Evolutionary conservation across 345 rosid genomes (phyloP).

Genomic region (Noccaea bulbosa): DNA sequence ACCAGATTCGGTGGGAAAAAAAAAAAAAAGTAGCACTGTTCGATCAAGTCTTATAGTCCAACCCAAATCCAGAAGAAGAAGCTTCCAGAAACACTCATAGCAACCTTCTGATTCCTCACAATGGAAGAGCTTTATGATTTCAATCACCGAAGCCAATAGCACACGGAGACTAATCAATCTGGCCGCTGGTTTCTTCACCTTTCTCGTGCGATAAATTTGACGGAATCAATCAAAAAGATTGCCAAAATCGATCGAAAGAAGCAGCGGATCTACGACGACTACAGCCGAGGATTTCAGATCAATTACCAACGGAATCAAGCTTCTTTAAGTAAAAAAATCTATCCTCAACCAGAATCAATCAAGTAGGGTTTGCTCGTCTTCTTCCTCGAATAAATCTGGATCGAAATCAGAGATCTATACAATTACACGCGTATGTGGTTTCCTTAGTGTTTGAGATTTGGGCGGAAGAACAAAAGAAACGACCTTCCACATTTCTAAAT

Average conservation of each 20-base stretch:
- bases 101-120: constrained; percentile 15
- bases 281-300: background rate
- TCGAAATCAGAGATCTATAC: constrained; percentile 33
- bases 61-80: background rate
- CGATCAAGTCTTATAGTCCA: constrained; percentile 18
- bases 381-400: constrained; percentile 26
- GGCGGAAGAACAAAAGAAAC: constrained; percentile 37
- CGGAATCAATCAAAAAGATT: background rate
- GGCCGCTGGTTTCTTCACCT: constrained; percentile 23
- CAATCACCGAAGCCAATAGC: background rate
- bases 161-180: background rate
- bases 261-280: constrained; percentile 2
- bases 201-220: background rate
- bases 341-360: constrained; percentile 21
- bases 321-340: constrained; percentile 1
- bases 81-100: constrained; percentile 22
- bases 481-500: background rate
- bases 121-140: background rate
- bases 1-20: constrained; percentile 4
- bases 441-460: constrained; percentile 35
- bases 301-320: constrained; percentile 19
- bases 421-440: background rate
- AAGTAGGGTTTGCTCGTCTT: constrained; percentile 35
- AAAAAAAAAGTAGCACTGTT: background rate
- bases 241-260: constrained; percentile 22